A percentile compares a stretch with the other conserved stretches of the same genome.
phyloP scores from a whole-genome alignment of 192 early-diverging fungal species.

The Linnemannia schmuckeri region DNA sequence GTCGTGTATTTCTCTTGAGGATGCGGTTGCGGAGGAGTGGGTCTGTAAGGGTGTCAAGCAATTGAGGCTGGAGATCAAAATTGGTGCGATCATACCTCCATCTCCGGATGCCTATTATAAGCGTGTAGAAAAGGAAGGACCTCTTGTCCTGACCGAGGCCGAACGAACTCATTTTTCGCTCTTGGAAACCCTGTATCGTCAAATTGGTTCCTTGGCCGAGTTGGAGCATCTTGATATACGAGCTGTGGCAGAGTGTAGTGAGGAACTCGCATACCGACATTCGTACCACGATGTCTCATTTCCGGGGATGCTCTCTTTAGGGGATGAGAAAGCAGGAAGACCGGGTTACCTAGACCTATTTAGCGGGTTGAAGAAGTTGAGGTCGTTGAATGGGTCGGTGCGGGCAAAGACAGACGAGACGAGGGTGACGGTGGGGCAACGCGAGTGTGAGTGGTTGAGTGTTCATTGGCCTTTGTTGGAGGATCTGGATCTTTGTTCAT shows the following conservation, averaged over 20 bases:
- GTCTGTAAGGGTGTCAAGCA: neutral
- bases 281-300: neutral
- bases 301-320: neutral
- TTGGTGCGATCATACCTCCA: neutral
- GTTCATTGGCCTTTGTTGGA: neutral
- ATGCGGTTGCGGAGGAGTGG: neutral
- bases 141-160: neutral
- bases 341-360: neutral
- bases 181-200: neutral
- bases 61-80: neutral
- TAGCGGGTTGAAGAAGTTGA: neutral
- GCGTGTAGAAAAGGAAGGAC: neutral
- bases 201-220: neutral
- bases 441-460: neutral
- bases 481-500: neutral
- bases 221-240: neutral
- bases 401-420: neutral
- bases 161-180: neutral
- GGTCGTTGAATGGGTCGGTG: neutral
- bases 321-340: neutral
- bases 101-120: neutral
- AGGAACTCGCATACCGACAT: neutral
- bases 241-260: neutral
- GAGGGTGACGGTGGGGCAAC: neutral
- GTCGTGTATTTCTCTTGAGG: neutral